Conservation (phyloP, 1,284 basidiomycete genomes). For the Sphagnurus paluster region DNA sequence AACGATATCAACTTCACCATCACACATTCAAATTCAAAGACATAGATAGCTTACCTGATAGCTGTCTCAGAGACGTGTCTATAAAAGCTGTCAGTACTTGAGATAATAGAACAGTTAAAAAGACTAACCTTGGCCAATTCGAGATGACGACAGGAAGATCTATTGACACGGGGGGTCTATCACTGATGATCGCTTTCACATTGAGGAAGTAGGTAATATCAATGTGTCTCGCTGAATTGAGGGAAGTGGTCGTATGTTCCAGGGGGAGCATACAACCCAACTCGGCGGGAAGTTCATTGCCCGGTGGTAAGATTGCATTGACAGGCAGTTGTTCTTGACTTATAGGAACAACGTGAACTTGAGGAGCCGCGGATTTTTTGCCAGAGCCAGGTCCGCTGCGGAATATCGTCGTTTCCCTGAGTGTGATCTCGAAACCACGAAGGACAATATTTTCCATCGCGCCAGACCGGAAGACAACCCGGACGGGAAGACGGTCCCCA, state of each 20-base stretch:
- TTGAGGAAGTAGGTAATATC: conserved; percentile 78
- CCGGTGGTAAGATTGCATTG: conserved; percentile 69
- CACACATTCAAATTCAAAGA: not conserved
- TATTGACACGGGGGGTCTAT: conserved; percentile 63
- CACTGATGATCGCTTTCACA: conserved; percentile 76
- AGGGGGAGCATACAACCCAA: conserved; percentile 67
- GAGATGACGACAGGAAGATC: conserved; percentile 77
- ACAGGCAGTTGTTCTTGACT: conserved; percentile 70
- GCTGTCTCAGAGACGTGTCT: conserved; percentile 67
- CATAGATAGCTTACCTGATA: conserved; percentile 43
- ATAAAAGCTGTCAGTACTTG: not conserved
- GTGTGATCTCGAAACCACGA: conserved; percentile 76
- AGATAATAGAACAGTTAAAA: conserved; percentile 9
- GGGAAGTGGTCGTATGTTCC: conserved; percentile 72
- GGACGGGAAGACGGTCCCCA: conserved; percentile 74
- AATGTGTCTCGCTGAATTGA: conserved; percentile 77
- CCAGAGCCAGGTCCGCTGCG: conserved; percentile 53
- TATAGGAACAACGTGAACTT: conserved; percentile 51
- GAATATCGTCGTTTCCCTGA: conserved; percentile 75
- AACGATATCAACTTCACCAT: not conserved
- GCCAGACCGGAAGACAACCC: conserved; percentile 72
- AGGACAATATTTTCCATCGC: conserved; percentile 61
- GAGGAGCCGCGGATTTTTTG: conserved; percentile 57
- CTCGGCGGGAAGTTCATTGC: conserved; percentile 69
- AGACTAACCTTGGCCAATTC: conserved; percentile 74